A percentile compares a stretch with the other conserved stretches of the same genome.
phyloP scores from a whole-genome alignment of 2,329 filamentous ascomycete species.

The Pestalotiopsis sp. region DNA sequence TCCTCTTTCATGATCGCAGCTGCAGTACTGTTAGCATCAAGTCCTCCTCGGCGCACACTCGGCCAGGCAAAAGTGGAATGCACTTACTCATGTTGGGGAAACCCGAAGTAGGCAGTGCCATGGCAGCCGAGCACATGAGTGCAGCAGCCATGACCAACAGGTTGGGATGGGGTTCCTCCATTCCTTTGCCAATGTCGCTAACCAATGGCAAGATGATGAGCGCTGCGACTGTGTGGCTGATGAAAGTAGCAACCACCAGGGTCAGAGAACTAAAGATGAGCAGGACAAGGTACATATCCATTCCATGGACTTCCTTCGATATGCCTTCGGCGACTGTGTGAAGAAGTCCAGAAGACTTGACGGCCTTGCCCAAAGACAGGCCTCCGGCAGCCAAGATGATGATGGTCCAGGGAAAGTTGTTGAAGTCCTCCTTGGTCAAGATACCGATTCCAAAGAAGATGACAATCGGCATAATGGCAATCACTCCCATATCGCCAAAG shows the following conservation, averaged over 20 bases:
- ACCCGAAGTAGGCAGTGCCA: conserved; percentile 93
- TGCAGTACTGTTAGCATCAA: conserved; percentile 45
- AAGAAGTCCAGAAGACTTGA: conserved; percentile 88
- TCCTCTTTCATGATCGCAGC: conserved; percentile 99
- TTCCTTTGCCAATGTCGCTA: conserved; percentile 78
- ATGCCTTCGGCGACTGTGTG: conserved; percentile 85
- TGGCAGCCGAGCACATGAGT: conserved; percentile 96
- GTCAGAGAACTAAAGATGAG: conserved; percentile 85
- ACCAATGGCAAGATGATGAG: conserved; percentile 93
- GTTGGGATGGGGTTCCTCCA: conserved; percentile 92
- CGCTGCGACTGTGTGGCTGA: conserved; percentile 95
- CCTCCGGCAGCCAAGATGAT: conserved; percentile 97
- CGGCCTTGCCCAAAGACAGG: conserved; percentile 88
- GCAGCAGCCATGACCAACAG: conserved; percentile 93
- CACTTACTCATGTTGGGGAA: conserved; percentile 99
- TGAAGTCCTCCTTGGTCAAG: conserved; percentile 98
- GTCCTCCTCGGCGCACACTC: background rate
- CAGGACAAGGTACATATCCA: conserved; percentile 84
- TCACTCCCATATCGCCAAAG: conserved; percentile 98
- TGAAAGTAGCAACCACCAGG: conserved; percentile 93
- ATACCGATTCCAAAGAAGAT: conserved; percentile 97
- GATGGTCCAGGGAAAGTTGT: conserved; percentile 99
- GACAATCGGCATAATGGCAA: conserved; percentile 93
- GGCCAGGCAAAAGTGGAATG: conserved; percentile 10
- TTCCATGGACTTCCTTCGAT: conserved; percentile 70